Evolutionary conservation across 2,329 filamentous ascomycete genomes (phyloP).

Genomic region (Hymenoscyphus albidus): DNA sequence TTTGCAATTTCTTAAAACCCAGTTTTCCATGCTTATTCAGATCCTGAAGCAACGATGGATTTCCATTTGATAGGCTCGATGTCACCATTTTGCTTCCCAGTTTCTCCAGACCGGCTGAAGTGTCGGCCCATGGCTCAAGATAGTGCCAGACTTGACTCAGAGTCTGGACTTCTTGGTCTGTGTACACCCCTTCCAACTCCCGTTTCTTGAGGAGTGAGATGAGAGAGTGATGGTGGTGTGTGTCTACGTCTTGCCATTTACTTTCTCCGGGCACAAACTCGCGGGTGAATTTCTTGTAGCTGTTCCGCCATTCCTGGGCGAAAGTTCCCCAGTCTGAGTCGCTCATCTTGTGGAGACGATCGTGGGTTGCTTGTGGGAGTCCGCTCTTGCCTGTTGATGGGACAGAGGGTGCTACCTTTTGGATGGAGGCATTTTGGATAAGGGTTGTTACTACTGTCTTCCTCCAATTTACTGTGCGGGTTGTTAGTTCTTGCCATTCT

Average conservation of each 20-base stretch:
- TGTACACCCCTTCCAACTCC: conserved; percentile 56
- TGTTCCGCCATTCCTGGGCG: conserved; percentile 65
- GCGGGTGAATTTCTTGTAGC: conserved; percentile 59
- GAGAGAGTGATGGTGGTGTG: conserved; percentile 65
- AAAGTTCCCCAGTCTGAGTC: conserved; percentile 59
- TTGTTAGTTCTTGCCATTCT: neutral
- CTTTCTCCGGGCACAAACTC: conserved; percentile 45
- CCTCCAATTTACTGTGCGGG: conserved; percentile 64
- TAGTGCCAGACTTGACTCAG: conserved; percentile 70
- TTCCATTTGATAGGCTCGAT: conserved; percentile 72
- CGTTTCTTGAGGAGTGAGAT: conserved; percentile 52
- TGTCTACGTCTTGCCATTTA: conserved; percentile 66
- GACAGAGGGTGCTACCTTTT: conserved; percentile 44
- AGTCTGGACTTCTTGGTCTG: conserved; percentile 56
- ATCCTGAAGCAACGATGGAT: conserved; percentile 61
- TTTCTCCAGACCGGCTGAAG: conserved; percentile 49
- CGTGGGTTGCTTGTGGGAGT: conserved; percentile 45
- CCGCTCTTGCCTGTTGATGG: conserved; percentile 45
- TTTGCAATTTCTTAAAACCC: conserved; percentile 59
- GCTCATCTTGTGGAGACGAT: conserved; percentile 48
- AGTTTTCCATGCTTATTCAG: conserved; percentile 56
- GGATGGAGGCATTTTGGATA: conserved; percentile 23
- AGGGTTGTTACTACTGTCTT: conserved; percentile 60
- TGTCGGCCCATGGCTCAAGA: conserved; percentile 66
- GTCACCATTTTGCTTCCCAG: conserved; percentile 54